Evolutionary conservation across 164 flowering plant species (phyloP).

Genomic region (Brasenia schreberi): DNA sequence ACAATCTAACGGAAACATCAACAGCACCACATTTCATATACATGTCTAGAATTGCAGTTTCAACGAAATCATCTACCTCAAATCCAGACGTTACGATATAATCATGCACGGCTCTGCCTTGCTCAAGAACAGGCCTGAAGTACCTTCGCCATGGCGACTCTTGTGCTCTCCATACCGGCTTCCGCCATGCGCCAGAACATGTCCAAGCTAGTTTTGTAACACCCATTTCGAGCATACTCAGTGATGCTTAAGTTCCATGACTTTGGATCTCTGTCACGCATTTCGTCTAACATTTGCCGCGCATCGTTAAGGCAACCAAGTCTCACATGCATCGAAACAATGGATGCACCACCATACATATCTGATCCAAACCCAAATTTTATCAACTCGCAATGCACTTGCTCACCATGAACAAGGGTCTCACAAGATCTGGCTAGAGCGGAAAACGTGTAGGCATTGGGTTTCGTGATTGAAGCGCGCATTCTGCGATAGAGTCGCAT

Average conservation of each 20-base stretch:
- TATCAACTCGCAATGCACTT: background rate
- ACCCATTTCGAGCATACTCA: constrained; percentile 3
- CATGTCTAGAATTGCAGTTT: constrained; percentile 1
- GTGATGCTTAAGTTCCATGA: constrained; percentile 13
- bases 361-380: constrained; percentile 1
- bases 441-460: background rate
- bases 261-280: constrained; percentile 8
- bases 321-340: background rate
- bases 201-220: background rate
- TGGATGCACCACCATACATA: background rate
- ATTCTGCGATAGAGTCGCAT: background rate
- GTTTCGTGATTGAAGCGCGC: background rate
- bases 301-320: background rate
- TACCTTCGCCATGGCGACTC: background rate
- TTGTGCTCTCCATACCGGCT: background rate
- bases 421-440: background rate
- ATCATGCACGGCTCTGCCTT: background rate
- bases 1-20: constrained; percentile 4
- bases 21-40: constrained; percentile 3
- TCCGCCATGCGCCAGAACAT: background rate
- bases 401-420: background rate
- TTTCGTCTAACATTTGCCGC: constrained; percentile 5
- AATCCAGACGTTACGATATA: background rate
- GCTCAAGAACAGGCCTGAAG: background rate
- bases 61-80: background rate